Evolutionary conservation across 805 yeast species (phyloP).

Genomic region (Wickerhamomyces subpelliculosus): DNA sequence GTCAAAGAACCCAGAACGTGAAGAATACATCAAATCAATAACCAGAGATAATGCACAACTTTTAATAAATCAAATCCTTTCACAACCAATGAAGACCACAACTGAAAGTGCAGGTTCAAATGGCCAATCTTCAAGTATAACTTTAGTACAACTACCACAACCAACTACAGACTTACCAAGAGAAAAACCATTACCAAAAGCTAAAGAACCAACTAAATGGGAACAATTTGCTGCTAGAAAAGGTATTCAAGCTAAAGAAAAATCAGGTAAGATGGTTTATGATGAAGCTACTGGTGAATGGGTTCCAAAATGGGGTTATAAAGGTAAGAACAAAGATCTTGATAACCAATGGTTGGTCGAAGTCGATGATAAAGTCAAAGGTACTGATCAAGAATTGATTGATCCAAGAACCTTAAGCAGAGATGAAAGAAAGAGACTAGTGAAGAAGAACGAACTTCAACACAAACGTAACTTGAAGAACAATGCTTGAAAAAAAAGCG

Average conservation of each 20-base stretch:
- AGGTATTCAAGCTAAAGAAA: constrained; percentile 88
- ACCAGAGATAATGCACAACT: constrained; percentile 93
- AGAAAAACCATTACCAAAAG: constrained; percentile 92
- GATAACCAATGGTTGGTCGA: constrained; percentile 96
- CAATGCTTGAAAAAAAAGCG: constrained; percentile 7
- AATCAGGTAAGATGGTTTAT: constrained; percentile 80
- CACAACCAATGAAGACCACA: constrained; percentile 83
- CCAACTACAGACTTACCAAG: constrained; percentile 79
- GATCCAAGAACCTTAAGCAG: constrained; percentile 85
- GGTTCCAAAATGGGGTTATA: constrained; percentile 98
- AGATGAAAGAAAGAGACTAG: constrained; percentile 74
- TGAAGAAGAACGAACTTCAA: constrained; percentile 79
- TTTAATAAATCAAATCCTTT: constrained; percentile 81
- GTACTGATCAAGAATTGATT: constrained; percentile 54
- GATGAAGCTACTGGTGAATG: constrained; percentile 90
- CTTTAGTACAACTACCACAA: constrained; percentile 78
- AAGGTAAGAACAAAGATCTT: constrained; percentile 80
- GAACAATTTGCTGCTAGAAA: constrained; percentile 92
- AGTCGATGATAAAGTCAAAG: constrained; percentile 67
- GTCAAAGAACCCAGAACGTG: constrained; percentile 47
- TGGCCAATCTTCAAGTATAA: constrained; percentile 64
- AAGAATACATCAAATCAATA: constrained; percentile 51
- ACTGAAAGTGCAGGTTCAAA: constrained; percentile 60
- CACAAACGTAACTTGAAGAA: constrained; percentile 72
- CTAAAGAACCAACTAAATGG: constrained; percentile 93